phyloP scores from a whole-genome alignment of 345 rosid genomes.

The Excoecaria cochinchinensis region DNA sequence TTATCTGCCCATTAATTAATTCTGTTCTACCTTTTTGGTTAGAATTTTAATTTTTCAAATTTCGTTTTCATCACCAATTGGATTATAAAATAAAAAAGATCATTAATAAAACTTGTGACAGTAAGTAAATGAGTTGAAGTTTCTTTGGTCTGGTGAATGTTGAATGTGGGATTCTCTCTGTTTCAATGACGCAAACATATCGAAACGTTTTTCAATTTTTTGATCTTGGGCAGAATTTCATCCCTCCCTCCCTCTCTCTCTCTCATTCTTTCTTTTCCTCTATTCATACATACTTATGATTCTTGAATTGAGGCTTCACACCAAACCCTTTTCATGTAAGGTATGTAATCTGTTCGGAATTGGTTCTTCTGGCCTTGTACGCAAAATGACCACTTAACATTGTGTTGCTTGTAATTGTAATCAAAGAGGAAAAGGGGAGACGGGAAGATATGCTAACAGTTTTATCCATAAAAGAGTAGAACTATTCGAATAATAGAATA shows the following conservation, averaged over 20 bases:
- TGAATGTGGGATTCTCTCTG: not conserved
- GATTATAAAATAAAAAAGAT: not conserved
- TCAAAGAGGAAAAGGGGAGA: not conserved
- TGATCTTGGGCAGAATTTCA: not conserved
- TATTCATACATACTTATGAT: not conserved
- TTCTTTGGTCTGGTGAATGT: not conserved
- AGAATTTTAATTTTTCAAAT: not conserved
- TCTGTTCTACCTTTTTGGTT: no score
- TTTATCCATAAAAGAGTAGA: not conserved
- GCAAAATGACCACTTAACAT: conserved; percentile 2
- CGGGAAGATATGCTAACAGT: not conserved
- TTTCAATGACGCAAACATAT: not conserved
- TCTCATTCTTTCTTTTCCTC: not conserved
- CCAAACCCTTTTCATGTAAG: not conserved
- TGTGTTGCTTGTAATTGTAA: not conserved
- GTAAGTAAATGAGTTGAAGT: not conserved
- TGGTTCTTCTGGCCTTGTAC: not conserved
- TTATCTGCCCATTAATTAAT: no score
- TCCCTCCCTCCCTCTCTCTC: no score
- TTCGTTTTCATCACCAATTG: not conserved
- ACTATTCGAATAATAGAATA: not conserved
- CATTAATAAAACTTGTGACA: not conserved
- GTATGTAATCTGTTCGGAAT: not conserved
- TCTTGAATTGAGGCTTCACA: not conserved
- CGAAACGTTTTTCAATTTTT: not conserved